Percentiles rank a stretch among this genome's conserved stretches.
Evolutionary conservation across 2,329 filamentous ascomycete species (phyloP).

Genomic region (Penicillium vulpinum): DNA sequence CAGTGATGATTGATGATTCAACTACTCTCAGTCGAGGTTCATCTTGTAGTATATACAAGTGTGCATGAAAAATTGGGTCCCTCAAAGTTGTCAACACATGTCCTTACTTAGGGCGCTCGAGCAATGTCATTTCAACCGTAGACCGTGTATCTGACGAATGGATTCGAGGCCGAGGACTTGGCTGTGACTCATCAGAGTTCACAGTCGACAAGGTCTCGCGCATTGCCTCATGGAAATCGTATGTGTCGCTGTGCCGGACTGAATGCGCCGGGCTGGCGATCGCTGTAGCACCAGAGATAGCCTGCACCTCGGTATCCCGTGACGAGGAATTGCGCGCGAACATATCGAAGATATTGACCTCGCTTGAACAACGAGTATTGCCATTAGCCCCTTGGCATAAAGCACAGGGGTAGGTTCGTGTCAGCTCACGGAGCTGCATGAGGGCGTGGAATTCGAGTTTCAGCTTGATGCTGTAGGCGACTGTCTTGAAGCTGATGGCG

Average conservation of each 20-base stretch:
- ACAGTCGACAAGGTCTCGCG: conserved; percentile 14
- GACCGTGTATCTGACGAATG: conserved; percentile 9
- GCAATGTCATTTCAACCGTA: conserved; percentile 10
- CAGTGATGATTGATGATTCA: conserved; percentile 1
- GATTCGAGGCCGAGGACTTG: neutral
- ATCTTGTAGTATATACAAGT: conserved; percentile 1
- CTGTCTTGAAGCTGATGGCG: conserved; percentile 38
- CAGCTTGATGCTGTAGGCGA: conserved; percentile 46
- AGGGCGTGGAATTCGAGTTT: conserved; percentile 48
- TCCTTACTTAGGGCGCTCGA: conserved; percentile 2
- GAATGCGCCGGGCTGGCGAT: neutral
- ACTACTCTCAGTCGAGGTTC: neutral
- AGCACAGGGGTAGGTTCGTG: conserved; percentile 12
- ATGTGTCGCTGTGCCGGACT: conserved; percentile 3
- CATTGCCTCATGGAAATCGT: conserved; percentile 20
- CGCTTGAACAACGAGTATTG: conserved; percentile 5
- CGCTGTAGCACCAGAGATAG: neutral
- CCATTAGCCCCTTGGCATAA: conserved; percentile 3
- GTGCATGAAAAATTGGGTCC: neutral
- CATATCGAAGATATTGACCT: conserved; percentile 20
- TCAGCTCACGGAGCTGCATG: conserved; percentile 38
- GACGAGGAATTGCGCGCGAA: neutral
- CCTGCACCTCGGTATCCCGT: neutral
- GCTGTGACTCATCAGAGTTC: neutral
- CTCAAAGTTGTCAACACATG: neutral